Percentiles rank a stretch among this genome's conserved stretches.
Evolutionary conservation across 2,329 filamentous ascomycete species (phyloP).

Genomic region (Pseudogymnoascus sp.): DNA sequence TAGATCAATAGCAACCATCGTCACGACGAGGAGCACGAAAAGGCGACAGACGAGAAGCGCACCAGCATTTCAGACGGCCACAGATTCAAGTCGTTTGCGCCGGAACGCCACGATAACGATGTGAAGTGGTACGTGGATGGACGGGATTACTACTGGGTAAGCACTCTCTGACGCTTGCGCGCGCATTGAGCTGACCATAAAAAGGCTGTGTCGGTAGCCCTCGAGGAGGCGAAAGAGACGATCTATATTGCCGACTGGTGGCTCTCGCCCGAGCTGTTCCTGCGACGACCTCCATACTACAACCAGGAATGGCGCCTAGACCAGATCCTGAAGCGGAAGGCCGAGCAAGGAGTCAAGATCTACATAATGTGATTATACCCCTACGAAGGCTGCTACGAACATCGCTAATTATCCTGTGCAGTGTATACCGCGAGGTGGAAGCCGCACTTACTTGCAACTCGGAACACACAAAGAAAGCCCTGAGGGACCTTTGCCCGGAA

Average conservation of each 20-base stretch:
- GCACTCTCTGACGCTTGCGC: conserved; percentile 14
- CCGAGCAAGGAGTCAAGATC: conserved; percentile 90
- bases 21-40: conserved; percentile 88
- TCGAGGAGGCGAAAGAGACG: conserved; percentile 84
- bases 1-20: conserved; percentile 77
- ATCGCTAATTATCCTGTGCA: conserved; percentile 26
- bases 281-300: conserved; percentile 73
- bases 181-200: neutral
- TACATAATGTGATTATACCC: conserved; percentile 52
- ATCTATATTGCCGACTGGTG: conserved; percentile 98
- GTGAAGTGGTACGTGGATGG: conserved; percentile 98
- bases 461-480: conserved; percentile 80
- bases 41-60: conserved; percentile 74
- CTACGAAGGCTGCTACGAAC: conserved; percentile 71
- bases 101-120: conserved; percentile 74
- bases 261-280: conserved; percentile 80
- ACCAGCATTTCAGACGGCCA: conserved; percentile 63
- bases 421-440: conserved; percentile 40
- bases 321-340: conserved; percentile 75
- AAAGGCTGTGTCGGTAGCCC: conserved; percentile 70
- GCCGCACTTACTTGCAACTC: conserved; percentile 87
- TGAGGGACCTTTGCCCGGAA: conserved; percentile 71
- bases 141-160: conserved; percentile 81
- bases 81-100: conserved; percentile 85
- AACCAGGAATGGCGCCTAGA: conserved; percentile 86